Evolutionary conservation across 805 yeast genomes (phyloP).

Genomic region (Ogataea ganodermae): DNA sequence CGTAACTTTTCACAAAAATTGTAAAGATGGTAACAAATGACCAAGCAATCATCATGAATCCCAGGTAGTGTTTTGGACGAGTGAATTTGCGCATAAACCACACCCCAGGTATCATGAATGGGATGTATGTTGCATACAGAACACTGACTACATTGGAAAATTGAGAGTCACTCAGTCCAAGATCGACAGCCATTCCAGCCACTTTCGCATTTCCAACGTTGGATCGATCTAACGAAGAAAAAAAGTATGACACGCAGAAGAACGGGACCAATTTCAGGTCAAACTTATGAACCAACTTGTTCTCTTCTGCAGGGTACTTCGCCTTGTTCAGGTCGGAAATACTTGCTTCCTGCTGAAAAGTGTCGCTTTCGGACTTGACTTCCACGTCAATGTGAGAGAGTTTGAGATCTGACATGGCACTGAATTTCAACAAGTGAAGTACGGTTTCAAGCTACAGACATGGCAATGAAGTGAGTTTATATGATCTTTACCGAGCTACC

Average conservation of each 20-base stretch:
- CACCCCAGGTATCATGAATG: conserved; percentile 40
- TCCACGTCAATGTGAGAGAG: background rate
- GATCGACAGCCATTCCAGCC: conserved; percentile 48
- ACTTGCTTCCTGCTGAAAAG: no score
- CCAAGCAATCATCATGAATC: conserved; percentile 39
- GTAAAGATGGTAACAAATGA: conserved; percentile 42
- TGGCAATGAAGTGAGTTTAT: no score
- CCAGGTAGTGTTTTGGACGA: conserved; percentile 34
- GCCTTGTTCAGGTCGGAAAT: background rate
- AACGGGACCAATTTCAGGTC: conserved; percentile 47
- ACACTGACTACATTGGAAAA: conserved; percentile 47
- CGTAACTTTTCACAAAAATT: conserved; percentile 53
- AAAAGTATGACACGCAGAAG: conserved; percentile 43
- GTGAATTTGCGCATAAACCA: conserved; percentile 38
- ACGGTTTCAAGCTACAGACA: no score
- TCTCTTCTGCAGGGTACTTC: conserved; percentile 6
- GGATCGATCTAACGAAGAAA: conserved; percentile 53
- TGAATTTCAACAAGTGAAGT: no score
- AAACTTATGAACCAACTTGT: conserved; percentile 28
- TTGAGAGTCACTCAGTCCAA: conserved; percentile 41
- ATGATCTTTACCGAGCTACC: no score
- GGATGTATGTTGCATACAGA: conserved; percentile 48
- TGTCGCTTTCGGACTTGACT: background rate
- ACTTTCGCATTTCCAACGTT: conserved; percentile 61
- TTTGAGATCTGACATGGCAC: background rate